Percentiles rank a stretch among this genome's conserved stretches.
Conservation (phyloP, 768 basidiomycete species). For the Auriculariales sp. region DNA sequence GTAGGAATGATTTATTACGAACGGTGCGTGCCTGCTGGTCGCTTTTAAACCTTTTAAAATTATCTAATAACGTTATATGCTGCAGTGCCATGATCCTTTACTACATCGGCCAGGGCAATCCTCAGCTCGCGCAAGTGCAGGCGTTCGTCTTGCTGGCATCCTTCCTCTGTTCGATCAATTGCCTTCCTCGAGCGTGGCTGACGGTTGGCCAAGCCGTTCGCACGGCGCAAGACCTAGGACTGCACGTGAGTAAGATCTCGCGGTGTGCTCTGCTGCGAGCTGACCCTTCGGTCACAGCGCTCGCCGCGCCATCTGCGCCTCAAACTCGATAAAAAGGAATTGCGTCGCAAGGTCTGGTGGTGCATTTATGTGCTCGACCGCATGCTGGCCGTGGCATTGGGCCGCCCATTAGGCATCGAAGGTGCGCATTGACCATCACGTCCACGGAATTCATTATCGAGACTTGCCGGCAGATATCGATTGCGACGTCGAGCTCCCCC, state of each 20-base stretch:
- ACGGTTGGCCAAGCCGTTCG: slow-evolving; percentile 83
- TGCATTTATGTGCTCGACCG: slow-evolving; percentile 80
- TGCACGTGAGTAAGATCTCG: slow-evolving; percentile 51
- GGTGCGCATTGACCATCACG: slow-evolving; percentile 18
- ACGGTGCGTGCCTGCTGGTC: slow-evolving; percentile 36
- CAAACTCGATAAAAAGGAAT: slow-evolving; percentile 71
- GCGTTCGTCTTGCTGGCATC: slow-evolving; percentile 58
- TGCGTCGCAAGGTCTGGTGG: slow-evolving; percentile 88
- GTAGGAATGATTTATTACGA: slow-evolving; percentile 87
- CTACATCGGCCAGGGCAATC: slow-evolving; percentile 81
- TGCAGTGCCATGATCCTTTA: slow-evolving; percentile 74
- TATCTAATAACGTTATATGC: slow-evolving; percentile 9
- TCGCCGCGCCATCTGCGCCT: slow-evolving; percentile 64
- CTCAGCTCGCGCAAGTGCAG: slow-evolving; percentile 77
- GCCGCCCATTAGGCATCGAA: slow-evolving; percentile 77
- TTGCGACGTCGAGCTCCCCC: slow-evolving; percentile 78
- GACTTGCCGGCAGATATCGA: slow-evolving; percentile 34
- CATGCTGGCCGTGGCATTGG: slow-evolving; percentile 83
- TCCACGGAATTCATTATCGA: not conserved
- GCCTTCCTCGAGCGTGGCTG: slow-evolving; percentile 89
- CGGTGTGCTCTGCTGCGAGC: slow-evolving; percentile 1
- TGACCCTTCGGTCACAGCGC: slow-evolving; percentile 32
- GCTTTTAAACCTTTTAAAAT: slow-evolving; percentile 2
- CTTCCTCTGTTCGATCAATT: slow-evolving; percentile 85
- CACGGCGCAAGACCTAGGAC: slow-evolving; percentile 78